phyloP scores from a whole-genome alignment of 768 basidiomycete species.

The Dioszegia crocea region DNA sequence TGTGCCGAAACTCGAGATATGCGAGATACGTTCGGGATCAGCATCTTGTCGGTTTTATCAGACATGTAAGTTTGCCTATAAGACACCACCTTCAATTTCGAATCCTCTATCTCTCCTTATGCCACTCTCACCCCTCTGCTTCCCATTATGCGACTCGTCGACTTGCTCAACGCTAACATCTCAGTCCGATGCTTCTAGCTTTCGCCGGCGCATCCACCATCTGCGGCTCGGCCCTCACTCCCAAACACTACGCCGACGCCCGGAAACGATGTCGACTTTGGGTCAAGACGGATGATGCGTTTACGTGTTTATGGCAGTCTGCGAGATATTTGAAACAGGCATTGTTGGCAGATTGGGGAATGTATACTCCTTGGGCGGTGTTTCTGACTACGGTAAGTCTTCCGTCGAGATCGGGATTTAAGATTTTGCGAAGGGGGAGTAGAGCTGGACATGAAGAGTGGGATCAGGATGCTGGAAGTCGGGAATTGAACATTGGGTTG shows the following conservation, averaged over 20 bases:
- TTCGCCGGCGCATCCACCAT: slow-evolving; percentile 27
- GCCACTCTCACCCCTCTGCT: background rate
- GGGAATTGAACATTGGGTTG: no score
- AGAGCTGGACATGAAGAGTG: no score
- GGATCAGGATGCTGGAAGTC: no score
- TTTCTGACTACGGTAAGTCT: slow-evolving; percentile 33
- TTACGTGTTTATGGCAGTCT: slow-evolving; percentile 39
- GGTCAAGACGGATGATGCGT: slow-evolving; percentile 40
- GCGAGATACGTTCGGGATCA: slow-evolving; percentile 34
- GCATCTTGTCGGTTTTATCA: slow-evolving; percentile 31
- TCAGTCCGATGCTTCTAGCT: slow-evolving; percentile 37
- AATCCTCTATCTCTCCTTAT: no score
- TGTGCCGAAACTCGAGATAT: slow-evolving; percentile 25
- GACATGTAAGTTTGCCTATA: slow-evolving; percentile 45
- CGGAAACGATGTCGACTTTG: slow-evolving; percentile 29
- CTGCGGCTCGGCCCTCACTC: slow-evolving; percentile 29
- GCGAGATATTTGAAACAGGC: slow-evolving; percentile 32
- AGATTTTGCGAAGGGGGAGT: no score
- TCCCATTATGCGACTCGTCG: no score
- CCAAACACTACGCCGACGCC: slow-evolving; percentile 32
- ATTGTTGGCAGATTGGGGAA: slow-evolving; percentile 29
- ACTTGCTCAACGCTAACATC: no score
- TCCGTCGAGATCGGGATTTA: no score
- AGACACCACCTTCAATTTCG: no score
- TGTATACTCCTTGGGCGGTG: slow-evolving; percentile 34